Evolutionary conservation across 1,139 yeast species (phyloP).

Genomic region (Debaryomyces robertsiae): DNA sequence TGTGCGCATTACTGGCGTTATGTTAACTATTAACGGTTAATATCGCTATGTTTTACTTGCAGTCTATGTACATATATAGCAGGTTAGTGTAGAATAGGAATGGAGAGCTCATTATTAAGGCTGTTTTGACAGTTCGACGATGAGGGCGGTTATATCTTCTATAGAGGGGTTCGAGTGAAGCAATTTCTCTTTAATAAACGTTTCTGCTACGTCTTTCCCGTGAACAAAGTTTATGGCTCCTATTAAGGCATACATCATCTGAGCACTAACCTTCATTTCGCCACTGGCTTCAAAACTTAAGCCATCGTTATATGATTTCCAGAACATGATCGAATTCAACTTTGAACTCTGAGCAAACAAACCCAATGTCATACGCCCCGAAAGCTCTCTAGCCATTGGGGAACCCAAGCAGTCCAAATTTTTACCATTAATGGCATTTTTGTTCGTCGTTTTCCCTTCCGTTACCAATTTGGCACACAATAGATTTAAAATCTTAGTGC

Average conservation of each 20-base stretch:
- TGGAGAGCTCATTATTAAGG: slow-evolving; percentile 2
- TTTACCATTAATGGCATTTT: slow-evolving; percentile 51
- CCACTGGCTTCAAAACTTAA: slow-evolving; percentile 57
- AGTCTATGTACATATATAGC: slow-evolving; percentile 13
- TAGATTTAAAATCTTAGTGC: slow-evolving; percentile 70
- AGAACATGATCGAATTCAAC: slow-evolving; percentile 63
- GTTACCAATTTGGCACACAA: slow-evolving; percentile 57
- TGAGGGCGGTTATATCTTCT: slow-evolving; percentile 15
- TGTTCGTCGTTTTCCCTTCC: slow-evolving; percentile 26
- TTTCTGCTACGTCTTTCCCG: slow-evolving; percentile 62
- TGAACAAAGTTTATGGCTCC: slow-evolving; percentile 78
- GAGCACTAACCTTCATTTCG: slow-evolving; percentile 60
- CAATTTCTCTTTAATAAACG: slow-evolving; percentile 55
- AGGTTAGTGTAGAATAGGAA: not conserved
- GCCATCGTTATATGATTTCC: slow-evolving; percentile 64
- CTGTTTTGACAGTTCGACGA: slow-evolving; percentile 11
- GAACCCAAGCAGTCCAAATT: slow-evolving; percentile 70
- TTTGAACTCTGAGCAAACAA: slow-evolving; percentile 52
- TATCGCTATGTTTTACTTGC: slow-evolving; percentile 4
- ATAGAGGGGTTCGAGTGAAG: slow-evolving; percentile 15
- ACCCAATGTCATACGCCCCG: slow-evolving; percentile 54
- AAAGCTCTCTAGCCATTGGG: slow-evolving; percentile 50
- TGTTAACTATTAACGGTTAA: too few species aligned
- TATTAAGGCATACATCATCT: slow-evolving; percentile 70
- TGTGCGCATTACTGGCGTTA: too few species aligned